Evolutionary conservation across 495 filamentous ascomycete species (phyloP).

Genomic region (Mytilinidion resinicola): DNA sequence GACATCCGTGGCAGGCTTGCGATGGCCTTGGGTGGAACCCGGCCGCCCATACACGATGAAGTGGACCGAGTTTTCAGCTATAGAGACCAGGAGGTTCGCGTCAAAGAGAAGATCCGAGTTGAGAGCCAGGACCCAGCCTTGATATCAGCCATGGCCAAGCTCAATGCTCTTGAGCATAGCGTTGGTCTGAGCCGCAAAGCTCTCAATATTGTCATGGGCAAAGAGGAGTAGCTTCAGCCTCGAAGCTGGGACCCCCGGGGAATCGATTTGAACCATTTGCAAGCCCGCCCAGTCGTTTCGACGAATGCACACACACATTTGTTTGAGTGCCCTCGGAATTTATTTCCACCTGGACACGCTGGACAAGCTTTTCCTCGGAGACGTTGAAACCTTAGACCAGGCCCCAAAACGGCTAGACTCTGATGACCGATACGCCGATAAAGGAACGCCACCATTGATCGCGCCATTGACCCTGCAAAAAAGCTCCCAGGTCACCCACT

Average conservation of each 20-base stretch:
- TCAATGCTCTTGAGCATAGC: slow-evolving; percentile 72
- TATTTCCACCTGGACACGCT: too few relatives aligned
- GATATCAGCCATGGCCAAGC: slow-evolving; percentile 79
- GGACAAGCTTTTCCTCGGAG: too few relatives aligned
- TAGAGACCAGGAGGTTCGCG: slow-evolving; percentile 66
- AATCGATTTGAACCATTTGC: too few relatives aligned
- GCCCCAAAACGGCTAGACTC: too few relatives aligned
- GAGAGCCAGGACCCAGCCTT: slow-evolving; percentile 88
- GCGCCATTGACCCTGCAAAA: too few relatives aligned
- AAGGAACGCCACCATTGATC: too few relatives aligned
- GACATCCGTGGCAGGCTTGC: slow-evolving; percentile 52
- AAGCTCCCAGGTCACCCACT: too few relatives aligned
- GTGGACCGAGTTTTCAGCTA: slow-evolving; percentile 60
- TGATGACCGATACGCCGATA: too few relatives aligned
- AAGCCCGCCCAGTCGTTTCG: too few relatives aligned
- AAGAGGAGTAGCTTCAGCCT: slow-evolving; percentile 33
- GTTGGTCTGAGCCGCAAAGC: slow-evolving; percentile 61
- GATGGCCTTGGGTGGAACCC: slow-evolving; percentile 49
- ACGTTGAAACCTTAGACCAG: too few relatives aligned
- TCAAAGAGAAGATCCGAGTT: slow-evolving; percentile 83
- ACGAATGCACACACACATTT: too few relatives aligned
- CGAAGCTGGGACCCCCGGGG: neutral
- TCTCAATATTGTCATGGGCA: slow-evolving; percentile 76
- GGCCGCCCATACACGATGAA: slow-evolving; percentile 59
- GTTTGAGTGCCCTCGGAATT: too few relatives aligned